Conservation (phyloP, 768 basidiomycete species). For the Tulasnella sp. region DNA sequence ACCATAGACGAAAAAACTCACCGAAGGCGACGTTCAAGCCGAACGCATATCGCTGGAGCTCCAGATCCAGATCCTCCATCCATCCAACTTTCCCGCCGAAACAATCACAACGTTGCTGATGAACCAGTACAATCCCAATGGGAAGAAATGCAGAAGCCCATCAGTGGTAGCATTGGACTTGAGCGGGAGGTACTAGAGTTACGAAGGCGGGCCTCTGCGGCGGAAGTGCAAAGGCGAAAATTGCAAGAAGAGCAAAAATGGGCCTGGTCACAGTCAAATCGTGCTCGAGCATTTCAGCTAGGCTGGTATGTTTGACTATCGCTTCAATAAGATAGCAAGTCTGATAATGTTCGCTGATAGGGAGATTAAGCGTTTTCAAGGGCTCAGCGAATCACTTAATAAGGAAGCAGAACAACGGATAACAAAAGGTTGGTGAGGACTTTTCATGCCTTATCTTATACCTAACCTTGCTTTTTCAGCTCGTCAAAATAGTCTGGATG, state of each 20-base stretch:
- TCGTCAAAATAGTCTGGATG: background rate
- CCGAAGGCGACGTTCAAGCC: background rate
- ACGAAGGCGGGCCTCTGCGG: constrained; percentile 62
- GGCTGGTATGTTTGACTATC: constrained; percentile 42
- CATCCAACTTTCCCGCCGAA: constrained; percentile 1
- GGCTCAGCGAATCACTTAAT: constrained; percentile 67
- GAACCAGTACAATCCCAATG: constrained; percentile 7
- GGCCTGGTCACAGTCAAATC: constrained; percentile 68
- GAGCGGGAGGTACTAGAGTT: constrained; percentile 50
- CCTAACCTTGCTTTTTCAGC: background rate
- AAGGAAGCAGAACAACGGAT: constrained; percentile 40
- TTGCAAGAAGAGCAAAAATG: constrained; percentile 81
- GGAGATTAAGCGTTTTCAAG: constrained; percentile 59
- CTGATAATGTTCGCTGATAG: background rate
- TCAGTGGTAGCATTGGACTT: constrained; percentile 7
- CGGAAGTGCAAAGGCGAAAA: constrained; percentile 68
- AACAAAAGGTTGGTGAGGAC: background rate
- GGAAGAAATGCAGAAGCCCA: constrained; percentile 9
- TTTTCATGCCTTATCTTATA: constrained; percentile 2
- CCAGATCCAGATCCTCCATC: background rate
- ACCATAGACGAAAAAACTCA: background rate
- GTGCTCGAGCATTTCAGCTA: constrained; percentile 61
- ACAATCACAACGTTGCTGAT: constrained; percentile 6
- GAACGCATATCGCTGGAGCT: background rate
- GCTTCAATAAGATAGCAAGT: background rate